Evolutionary conservation across 208 protist genomes (phyloP).

Genomic region (Trypanosoma boissoni): DNA sequence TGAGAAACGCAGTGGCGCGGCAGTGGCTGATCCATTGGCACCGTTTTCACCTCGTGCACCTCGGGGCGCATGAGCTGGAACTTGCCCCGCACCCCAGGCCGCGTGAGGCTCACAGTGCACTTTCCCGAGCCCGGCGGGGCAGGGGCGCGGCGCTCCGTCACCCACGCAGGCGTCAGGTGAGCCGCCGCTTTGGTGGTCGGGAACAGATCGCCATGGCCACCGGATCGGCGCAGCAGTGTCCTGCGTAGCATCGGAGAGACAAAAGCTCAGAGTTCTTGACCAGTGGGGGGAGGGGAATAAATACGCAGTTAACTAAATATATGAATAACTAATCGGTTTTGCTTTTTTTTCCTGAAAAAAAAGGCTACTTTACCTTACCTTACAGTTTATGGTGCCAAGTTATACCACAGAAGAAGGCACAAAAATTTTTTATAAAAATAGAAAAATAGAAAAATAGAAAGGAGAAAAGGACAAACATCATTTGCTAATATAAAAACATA

Average conservation of each 20-base stretch:
- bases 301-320: not conserved
- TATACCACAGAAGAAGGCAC: too few relatives aligned
- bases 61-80: slow-evolving; percentile 43
- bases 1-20: slow-evolving; percentile 25
- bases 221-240: slow-evolving; percentile 35
- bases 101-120: slow-evolving; percentile 44
- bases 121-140: slow-evolving; percentile 48
- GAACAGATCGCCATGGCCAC: slow-evolving; percentile 75
- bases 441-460: too few relatives aligned
- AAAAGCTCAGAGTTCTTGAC: too few relatives aligned
- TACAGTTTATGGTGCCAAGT: too few relatives aligned
- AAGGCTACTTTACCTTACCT: too few relatives aligned
- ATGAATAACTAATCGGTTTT: not conserved
- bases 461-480: too few relatives aligned
- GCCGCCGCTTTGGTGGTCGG: slow-evolving; percentile 77
- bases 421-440: too few relatives aligned
- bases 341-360: too few relatives aligned
- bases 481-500: too few relatives aligned
- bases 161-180: slow-evolving; percentile 56
- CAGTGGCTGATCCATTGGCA: slow-evolving; percentile 17
- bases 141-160: slow-evolving; percentile 45
- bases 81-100: slow-evolving; percentile 37
- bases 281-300: not conserved
- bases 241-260: slow-evolving; percentile 41
- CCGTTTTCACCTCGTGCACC: slow-evolving; percentile 27